Evolutionary conservation across 768 basidiomycete species (phyloP), one percentile per base, ranked within the genome.

Genomic region (Tricholoma sp.): DNA sequence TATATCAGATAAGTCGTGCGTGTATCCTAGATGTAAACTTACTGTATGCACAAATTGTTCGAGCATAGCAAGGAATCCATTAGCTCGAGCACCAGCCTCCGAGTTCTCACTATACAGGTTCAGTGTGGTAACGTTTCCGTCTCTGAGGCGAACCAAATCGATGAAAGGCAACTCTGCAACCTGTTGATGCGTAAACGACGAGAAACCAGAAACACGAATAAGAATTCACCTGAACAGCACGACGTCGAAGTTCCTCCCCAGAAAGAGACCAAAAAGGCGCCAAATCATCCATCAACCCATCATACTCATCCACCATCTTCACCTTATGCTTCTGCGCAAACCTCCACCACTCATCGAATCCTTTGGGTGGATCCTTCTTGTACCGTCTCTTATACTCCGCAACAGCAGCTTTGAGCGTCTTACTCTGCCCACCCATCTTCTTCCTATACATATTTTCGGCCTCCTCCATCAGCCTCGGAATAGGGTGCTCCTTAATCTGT

Each of bases 301-400:
- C 91, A 64, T 93, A 98, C 68, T 98, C 96, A 69, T 98, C 96
- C 4, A 89, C 76, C 72, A 98, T 83, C 63, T 85, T 82, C 49
- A 91, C 86, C 5, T 81, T 72, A 70, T 92, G 81, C 56, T 83
- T 76, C 68, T 80, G 74, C 12, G 87, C 89, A 70, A 93, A 98
- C 46, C 71, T 67, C 82, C 85, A 96, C 96, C 96, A 98, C 27
- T 80, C 73, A 66, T 94, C 95, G 61, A 98, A 99, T 1, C 94
- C 96, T 43, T 80, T 83, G 0, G 97, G 96, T 4, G 97, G 97
- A 34, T 83, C 73, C 35, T 89, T 82, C 9, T 76, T 75, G 70
- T 96, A 94, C 57, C 94, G 79, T 56, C 80, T 74, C 61, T 75
- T 83, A 72, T 99, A 99, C 69, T 96, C 93, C 8, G 71, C 70